Conservation (phyloP, 2,329 filamentous ascomycete species). For the Aureobasidium lini region DNA sequence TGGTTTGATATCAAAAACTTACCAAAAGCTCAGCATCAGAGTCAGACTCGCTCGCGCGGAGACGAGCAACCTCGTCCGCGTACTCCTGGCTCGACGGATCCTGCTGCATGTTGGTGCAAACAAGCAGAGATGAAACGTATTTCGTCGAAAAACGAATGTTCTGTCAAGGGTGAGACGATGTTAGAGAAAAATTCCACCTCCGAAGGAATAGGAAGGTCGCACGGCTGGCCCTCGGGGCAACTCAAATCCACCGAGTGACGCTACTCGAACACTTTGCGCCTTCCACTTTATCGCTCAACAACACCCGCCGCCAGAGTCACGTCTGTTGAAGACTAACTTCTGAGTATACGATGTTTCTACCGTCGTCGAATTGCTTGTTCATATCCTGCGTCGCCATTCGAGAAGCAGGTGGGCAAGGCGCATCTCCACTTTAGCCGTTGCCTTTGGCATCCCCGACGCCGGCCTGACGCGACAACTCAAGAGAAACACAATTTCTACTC, state of each 20-base stretch:
- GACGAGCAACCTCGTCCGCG: conserved; percentile 4
- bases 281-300: not conserved
- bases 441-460: not conserved
- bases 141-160: not conserved
- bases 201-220: not conserved
- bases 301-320: not conserved
- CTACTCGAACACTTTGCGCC: not conserved
- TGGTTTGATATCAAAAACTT: not conserved
- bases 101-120: not conserved
- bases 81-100: conserved; percentile 7
- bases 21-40: conserved; percentile 8
- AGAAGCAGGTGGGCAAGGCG: not conserved
- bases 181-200: not conserved
- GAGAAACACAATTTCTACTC: too few relatives aligned
- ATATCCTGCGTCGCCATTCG: too few relatives aligned
- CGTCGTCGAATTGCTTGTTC: not conserved
- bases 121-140: not conserved
- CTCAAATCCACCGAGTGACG: conserved; percentile 1
- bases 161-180: not conserved
- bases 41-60: conserved; percentile 7
- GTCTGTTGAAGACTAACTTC: not conserved
- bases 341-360: not conserved
- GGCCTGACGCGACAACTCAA: not conserved
- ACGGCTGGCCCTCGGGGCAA: not conserved
- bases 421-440: not conserved